phyloP scores from a whole-genome alignment of 306 rosid genomes.

The Trichosanthes cucumerina region DNA sequence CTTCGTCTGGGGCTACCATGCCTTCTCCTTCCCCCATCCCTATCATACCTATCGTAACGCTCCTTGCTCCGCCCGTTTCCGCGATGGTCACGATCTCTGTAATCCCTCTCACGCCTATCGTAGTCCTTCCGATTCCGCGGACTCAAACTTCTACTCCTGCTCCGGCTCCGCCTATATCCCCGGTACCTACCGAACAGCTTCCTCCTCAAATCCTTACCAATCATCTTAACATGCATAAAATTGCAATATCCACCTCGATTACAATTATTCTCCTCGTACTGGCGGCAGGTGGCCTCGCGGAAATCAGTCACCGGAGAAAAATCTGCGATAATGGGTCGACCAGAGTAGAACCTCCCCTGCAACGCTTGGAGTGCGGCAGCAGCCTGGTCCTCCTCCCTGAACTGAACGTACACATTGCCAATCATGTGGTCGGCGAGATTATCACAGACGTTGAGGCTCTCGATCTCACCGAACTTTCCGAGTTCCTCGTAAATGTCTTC shows the following conservation, averaged over 20 bases:
- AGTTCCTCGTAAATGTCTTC: conserved; percentile 22
- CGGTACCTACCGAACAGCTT: conserved; percentile 42
- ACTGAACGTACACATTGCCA: conserved; percentile 33
- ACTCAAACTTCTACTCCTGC: conserved; percentile 43
- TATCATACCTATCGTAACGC: conserved; percentile 18
- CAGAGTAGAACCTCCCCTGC: conserved; percentile 52
- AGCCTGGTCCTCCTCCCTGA: conserved; percentile 34
- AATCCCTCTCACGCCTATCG: conserved; percentile 28
- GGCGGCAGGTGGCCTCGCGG: conserved; percentile 36
- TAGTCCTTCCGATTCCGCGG: conserved; percentile 28
- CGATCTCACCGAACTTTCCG: conserved; percentile 26
- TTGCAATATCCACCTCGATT: conserved; percentile 37
- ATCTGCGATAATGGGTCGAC: conserved; percentile 32
- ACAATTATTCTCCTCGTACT: conserved; percentile 29
- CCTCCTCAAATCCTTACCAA: conserved; percentile 52
- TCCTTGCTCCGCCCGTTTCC: conserved; percentile 23
- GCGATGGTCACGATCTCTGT: conserved; percentile 12
- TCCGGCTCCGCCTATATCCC: conserved; percentile 25
- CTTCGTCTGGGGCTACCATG: conserved; percentile 32
- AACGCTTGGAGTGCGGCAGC: conserved; percentile 37
- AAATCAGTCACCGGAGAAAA: conserved; percentile 37
- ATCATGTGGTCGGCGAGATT: conserved; percentile 31
- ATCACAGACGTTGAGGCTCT: conserved; percentile 25
- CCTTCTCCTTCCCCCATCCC: conserved; percentile 34
- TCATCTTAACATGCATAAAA: conserved; percentile 41